Evolutionary conservation across 2,329 filamentous ascomycete genomes (phyloP).

Genomic region (Penicillium sp.): DNA sequence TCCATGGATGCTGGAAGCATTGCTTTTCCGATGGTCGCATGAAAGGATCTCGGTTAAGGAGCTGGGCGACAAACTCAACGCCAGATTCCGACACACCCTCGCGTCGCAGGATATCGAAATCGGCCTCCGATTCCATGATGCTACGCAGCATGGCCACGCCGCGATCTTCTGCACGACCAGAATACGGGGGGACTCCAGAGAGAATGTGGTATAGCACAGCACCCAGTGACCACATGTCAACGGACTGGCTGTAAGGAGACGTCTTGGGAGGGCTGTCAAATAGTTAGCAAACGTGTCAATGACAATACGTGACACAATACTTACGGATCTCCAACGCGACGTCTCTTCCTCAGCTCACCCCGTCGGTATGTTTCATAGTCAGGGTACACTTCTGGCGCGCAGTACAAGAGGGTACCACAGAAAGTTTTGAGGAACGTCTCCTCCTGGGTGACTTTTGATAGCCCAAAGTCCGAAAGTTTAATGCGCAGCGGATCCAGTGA

Average conservation of each 20-base stretch:
- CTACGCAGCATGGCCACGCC: constrained; percentile 77
- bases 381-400: constrained; percentile 94
- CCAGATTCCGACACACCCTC: constrained; percentile 67
- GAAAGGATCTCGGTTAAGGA: constrained; percentile 81
- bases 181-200: constrained; percentile 80
- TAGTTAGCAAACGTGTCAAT: constrained; percentile 23
- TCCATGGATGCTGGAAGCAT: constrained; percentile 76
- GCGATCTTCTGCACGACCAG: constrained; percentile 74
- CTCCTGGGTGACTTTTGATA: constrained; percentile 92
- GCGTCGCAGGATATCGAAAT: constrained; percentile 67
- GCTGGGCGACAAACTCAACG: constrained; percentile 75
- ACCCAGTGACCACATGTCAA: constrained; percentile 95
- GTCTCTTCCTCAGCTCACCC: constrained; percentile 66
- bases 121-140: constrained; percentile 80
- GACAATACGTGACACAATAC: constrained; percentile 25
- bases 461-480: constrained; percentile 93
- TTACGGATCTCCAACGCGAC: constrained; percentile 59
- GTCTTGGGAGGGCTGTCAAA: constrained; percentile 52
- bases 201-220: constrained; percentile 89
- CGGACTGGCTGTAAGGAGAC: constrained; percentile 82
- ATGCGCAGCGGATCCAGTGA: constrained; percentile 75
- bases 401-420: constrained; percentile 93
- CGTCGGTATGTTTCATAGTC: constrained; percentile 72
- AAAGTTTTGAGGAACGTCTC: constrained; percentile 96
- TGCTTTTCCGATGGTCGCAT: constrained; percentile 74